These are phyloP conservation scores for Metarhizium rileyi DNA, from an alignment of 2,329 filamentous ascomycete genomes.

Conservation along the genomic window DNA sequence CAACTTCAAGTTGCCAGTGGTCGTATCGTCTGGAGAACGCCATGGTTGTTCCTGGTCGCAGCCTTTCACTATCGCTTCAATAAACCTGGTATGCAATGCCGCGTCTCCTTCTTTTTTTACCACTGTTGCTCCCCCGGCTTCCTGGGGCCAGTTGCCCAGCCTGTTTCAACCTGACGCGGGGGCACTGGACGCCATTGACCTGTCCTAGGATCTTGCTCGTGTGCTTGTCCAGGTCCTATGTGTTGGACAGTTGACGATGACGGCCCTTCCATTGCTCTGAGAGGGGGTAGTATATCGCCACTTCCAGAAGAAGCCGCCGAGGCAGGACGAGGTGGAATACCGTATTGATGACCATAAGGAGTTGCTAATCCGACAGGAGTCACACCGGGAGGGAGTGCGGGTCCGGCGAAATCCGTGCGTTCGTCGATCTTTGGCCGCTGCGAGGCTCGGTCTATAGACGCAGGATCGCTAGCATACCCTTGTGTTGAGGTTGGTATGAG, in stretches of 20 bases:
- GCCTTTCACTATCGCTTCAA: background rate
- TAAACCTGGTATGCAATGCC: background rate
- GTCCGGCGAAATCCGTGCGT: conserved; percentile 31
- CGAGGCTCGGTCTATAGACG: conserved; percentile 34
- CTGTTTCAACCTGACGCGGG: conserved; percentile 22
- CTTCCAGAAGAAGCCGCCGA: conserved; percentile 27
- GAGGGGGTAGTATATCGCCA: conserved; percentile 36
- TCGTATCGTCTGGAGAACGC: background rate
- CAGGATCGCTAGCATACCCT: conserved; percentile 31
- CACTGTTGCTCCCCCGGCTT: conserved; percentile 15
- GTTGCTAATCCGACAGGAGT: conserved; percentile 31
- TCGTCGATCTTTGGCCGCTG: conserved; percentile 40
- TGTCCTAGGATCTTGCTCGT: conserved; percentile 26
- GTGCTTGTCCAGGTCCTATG: conserved; percentile 16
- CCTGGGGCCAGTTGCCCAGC: conserved; percentile 25
- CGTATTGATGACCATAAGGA: conserved; percentile 29
- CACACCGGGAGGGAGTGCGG: conserved; percentile 22
- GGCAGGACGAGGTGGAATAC: conserved; percentile 25
- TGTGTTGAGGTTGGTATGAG: conserved; percentile 18
- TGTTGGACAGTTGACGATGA: conserved; percentile 13
- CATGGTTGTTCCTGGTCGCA: background rate
- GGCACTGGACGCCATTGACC: conserved; percentile 27
- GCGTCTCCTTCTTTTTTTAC: conserved; percentile 4
- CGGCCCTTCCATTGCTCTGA: conserved; percentile 34
- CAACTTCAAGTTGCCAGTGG: background rate